Evolutionary conservation across 352 stramenopile species (phyloP).

Genomic region (Phytophthora nicotianae): DNA sequence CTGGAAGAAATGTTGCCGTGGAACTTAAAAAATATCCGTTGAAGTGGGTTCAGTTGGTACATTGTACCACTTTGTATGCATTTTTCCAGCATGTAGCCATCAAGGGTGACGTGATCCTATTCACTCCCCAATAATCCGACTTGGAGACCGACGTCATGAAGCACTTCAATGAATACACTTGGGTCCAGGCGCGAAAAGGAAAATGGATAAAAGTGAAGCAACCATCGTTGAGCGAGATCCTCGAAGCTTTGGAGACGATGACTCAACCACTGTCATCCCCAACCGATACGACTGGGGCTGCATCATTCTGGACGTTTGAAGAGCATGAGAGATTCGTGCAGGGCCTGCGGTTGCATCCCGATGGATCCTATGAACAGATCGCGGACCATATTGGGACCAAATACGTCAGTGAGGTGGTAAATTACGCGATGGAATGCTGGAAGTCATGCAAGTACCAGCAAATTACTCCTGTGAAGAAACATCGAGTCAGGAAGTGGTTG

Average conservation of each 20-base stretch:
- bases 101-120: not conserved
- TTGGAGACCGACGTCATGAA: not conserved
- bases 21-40: too few relatives aligned
- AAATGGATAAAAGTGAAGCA: not conserved
- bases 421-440: not conserved
- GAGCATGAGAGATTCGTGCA: not conserved
- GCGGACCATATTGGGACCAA: not conserved
- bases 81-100: slow-evolving; percentile 10
- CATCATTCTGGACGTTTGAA: not conserved
- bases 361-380: not conserved
- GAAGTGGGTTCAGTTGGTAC: slow-evolving; percentile 7
- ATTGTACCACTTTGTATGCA: slow-evolving; percentile 11
- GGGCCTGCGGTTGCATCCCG: not conserved
- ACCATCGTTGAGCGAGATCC: slow-evolving; percentile 5
- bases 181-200: not conserved
- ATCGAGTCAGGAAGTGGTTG: slow-evolving; percentile 11
- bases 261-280: not conserved
- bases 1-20: too few relatives aligned
- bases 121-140: slow-evolving; percentile 1
- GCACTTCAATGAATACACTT: not conserved
- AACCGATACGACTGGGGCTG: not conserved
- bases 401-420: not conserved
- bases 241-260: slow-evolving; percentile 5
- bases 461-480: not conserved
- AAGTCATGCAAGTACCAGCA: too few relatives aligned